Conservation (phyloP, 371 early-diverging fungal species). For the Blakeslea trispora region DNA sequence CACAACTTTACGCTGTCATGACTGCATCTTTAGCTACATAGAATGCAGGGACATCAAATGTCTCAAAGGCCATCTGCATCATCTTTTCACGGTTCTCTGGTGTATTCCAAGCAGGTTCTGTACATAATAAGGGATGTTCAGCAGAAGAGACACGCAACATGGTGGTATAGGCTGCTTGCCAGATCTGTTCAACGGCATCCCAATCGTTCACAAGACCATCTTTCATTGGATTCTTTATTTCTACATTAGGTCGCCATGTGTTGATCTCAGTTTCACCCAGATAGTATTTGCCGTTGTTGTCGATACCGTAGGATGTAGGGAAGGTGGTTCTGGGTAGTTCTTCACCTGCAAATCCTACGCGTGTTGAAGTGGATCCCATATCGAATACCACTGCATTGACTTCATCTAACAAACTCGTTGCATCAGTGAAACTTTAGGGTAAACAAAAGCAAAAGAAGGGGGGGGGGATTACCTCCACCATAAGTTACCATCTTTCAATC, state of each 20-base stretch:
- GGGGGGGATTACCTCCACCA: slow-evolving; percentile 61
- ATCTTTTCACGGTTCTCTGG: slow-evolving; percentile 82
- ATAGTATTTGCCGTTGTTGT: slow-evolving; percentile 54
- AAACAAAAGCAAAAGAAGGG: background rate
- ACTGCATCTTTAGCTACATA: slow-evolving; percentile 90
- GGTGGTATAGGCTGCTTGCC: slow-evolving; percentile 77
- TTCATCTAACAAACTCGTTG: slow-evolving; percentile 71
- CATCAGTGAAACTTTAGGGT: no score
- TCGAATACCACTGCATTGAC: slow-evolving; percentile 93
- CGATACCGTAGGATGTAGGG: slow-evolving; percentile 63
- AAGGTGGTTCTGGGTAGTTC: slow-evolving; percentile 87
- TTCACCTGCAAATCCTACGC: slow-evolving; percentile 96
- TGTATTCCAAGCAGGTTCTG: slow-evolving; percentile 91
- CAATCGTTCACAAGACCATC: slow-evolving; percentile 85
- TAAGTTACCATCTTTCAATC: slow-evolving; percentile 70
- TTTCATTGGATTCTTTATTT: slow-evolving; percentile 73
- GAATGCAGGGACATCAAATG: slow-evolving; percentile 89
- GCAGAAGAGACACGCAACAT: slow-evolving; percentile 66
- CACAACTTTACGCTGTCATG: slow-evolving; percentile 89
- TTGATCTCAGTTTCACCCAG: slow-evolving; percentile 82
- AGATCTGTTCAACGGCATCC: slow-evolving; percentile 89
- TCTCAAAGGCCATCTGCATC: slow-evolving; percentile 92
- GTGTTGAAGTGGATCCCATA: slow-evolving; percentile 84
- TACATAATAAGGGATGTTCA: slow-evolving; percentile 89
- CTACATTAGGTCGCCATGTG: slow-evolving; percentile 78